Evolutionary conservation across 306 rosid genomes (phyloP), one percentile per base, ranked within the genome.

Genomic region (Sicyos edulis): DNA sequence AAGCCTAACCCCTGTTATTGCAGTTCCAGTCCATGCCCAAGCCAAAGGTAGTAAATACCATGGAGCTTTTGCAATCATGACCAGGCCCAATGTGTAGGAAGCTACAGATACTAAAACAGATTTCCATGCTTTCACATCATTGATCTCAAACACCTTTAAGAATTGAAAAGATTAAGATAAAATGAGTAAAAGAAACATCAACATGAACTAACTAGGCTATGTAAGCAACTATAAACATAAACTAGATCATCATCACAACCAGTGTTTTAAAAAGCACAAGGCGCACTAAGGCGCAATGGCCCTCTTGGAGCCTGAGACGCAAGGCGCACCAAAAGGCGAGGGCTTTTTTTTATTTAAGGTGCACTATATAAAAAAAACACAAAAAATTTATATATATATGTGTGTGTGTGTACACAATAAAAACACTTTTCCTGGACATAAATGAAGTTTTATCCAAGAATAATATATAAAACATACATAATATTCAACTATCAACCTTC

Each of bases 21-120:
- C 99, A 82, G 97, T 93, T 57, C 99, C 99, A 1, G 97, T 93
- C 97, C 97, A 93, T 19, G 92, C 99, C 99, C 99, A 93, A 73
- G 99, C 99, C 77, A 93, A 79, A 81, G 99, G 97, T 79, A 93
- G 99, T 54, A 93, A 85, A 84, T 93, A 93, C 97, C 93, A 93
- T 34, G 96, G 99, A 76, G 95, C 83, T 86, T 93, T 93, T 47
- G 96, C 75, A 82, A 93, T 91, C 91, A 91, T 77, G 61, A 74
- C 77, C 63, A 93, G 89, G 56, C 99, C 97, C 78, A 93, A 29
- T 3, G 95, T 87, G 77, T 88, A 93, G 63, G 99, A 88, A 82
- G 95, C 86, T 72, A 74, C 83, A 1, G 97, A 90, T 86, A 87
- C 88, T 76, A 93, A 74, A 75, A 93, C 89, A 57, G 97, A 76